A percentile compares a stretch with the other conserved stretches of the same genome.
Evolutionary conservation across 495 filamentous ascomycete genomes (phyloP).

Genomic region (Trichocladium antarcticum): DNA sequence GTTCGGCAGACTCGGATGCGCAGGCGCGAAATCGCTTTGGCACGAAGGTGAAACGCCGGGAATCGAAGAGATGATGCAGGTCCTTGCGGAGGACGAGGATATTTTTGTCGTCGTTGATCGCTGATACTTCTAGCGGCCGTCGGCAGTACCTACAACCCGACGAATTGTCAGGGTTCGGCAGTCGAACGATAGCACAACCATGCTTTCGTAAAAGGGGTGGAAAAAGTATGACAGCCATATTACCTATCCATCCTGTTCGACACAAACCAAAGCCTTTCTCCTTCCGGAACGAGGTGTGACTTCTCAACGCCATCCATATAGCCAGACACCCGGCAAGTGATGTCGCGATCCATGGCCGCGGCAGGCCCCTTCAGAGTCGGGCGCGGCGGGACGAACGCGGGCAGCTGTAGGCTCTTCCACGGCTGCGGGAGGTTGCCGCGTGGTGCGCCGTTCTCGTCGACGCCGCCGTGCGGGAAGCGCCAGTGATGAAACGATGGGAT

Average conservation of each 20-base stretch:
- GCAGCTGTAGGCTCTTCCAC: neutral
- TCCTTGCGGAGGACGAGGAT: slow-evolving; percentile 6
- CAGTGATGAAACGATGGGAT: slow-evolving; percentile 11
- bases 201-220: too few species aligned
- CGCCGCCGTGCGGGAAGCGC: slow-evolving; percentile 10
- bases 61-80: slow-evolving; percentile 8
- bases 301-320: slow-evolving; percentile 5
- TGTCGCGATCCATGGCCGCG: too few species aligned
- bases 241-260: too few species aligned
- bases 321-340: slow-evolving; percentile 2
- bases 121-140: neutral
- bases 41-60: slow-evolving; percentile 8
- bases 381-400: too few species aligned
- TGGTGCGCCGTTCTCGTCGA: too few species aligned
- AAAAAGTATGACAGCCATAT: too few species aligned
- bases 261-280: slow-evolving; percentile 1
- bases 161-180: too few species aligned
- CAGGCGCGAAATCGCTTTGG: neutral
- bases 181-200: too few species aligned
- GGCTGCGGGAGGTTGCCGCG: neutral
- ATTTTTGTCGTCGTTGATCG: slow-evolving; percentile 12
- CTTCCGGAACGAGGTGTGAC: slow-evolving; percentile 7
- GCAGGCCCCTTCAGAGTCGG: too few species aligned
- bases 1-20: neutral
- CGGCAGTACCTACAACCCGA: slow-evolving; percentile 9